phyloP scores from a whole-genome alignment of 2,329 filamentous ascomycete species.

The Fusarium floridanum region DNA sequence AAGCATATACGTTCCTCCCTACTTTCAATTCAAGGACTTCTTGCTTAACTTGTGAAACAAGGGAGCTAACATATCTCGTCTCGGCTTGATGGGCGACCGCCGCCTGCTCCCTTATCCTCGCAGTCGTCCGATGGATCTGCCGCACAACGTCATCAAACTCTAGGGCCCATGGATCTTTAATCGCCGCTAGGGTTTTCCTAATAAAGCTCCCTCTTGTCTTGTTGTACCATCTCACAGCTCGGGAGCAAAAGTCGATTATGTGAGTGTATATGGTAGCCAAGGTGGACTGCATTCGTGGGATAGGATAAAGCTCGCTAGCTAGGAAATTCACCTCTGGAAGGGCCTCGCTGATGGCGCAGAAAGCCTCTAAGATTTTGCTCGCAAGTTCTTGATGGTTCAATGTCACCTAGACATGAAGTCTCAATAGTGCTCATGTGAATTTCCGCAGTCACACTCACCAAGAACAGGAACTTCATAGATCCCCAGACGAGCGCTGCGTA shows the following conservation, averaged over 20 bases:
- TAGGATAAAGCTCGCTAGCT: slow-evolving; percentile 21
- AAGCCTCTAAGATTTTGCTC: slow-evolving; percentile 9
- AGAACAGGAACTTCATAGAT: slow-evolving; percentile 20
- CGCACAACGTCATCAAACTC: slow-evolving; percentile 25
- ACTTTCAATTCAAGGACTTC: slow-evolving; percentile 5
- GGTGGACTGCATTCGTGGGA: slow-evolving; percentile 15
- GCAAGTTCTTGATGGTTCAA: slow-evolving; percentile 19
- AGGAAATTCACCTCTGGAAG: slow-evolving; percentile 22
- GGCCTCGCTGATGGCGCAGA: slow-evolving; percentile 6
- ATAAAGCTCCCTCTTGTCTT: slow-evolving; percentile 4
- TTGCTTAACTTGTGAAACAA: slow-evolving; percentile 3
- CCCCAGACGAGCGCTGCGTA: slow-evolving; percentile 26
- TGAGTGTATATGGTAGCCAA: slow-evolving; percentile 20
- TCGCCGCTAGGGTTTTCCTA: not conserved
- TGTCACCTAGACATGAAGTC: not conserved
- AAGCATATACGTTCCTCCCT: not conserved
- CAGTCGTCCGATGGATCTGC: slow-evolving; percentile 7
- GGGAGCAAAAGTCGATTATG: slow-evolving; percentile 24
- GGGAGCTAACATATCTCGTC: slow-evolving; percentile 13
- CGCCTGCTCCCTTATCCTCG: slow-evolving; percentile 20
- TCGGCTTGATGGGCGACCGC: slow-evolving; percentile 23
- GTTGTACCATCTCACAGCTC: slow-evolving; percentile 16
- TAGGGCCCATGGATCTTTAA: slow-evolving; percentile 10
- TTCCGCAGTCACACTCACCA: not conserved
- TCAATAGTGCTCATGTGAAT: not conserved